Evolutionary conservation across 768 basidiomycete species (phyloP).

Genomic region (Pleurotus cornucopiae): DNA sequence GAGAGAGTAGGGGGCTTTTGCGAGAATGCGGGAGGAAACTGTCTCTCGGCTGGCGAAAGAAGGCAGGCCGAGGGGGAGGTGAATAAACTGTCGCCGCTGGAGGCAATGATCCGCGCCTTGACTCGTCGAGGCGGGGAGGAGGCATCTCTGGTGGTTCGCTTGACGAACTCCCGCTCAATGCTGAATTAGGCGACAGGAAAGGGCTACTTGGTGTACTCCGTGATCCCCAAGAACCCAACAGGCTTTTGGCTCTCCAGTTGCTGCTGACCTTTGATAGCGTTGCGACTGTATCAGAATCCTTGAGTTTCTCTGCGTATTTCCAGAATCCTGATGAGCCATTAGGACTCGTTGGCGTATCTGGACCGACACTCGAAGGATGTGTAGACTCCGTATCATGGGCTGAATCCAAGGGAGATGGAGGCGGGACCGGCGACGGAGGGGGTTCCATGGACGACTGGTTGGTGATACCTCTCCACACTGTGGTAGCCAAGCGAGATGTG

Average conservation of each 20-base stretch:
- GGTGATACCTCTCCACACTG: constrained; percentile 75
- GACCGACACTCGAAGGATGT: constrained; percentile 17
- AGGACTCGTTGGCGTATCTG: not conserved
- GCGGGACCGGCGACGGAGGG: constrained; percentile 37
- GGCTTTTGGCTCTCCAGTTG: constrained; percentile 68
- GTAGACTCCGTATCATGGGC: not conserved
- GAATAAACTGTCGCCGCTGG: constrained; percentile 35
- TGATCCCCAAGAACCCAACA: constrained; percentile 39
- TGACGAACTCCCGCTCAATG: constrained; percentile 3
- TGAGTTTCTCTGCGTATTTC: constrained; percentile 71
- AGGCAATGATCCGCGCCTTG: constrained; percentile 39
- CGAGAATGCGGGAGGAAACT: constrained; percentile 37
- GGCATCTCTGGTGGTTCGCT: not conserved
- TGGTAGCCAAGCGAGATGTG: constrained; percentile 51
- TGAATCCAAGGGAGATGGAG: constrained; percentile 26
- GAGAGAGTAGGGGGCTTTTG: constrained; percentile 22
- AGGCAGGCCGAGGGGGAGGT: constrained; percentile 54
- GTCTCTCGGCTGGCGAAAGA: constrained; percentile 55
- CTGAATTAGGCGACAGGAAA: not conserved
- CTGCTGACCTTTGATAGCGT: constrained; percentile 68
- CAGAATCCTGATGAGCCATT: constrained; percentile 42
- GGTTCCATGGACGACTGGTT: constrained; percentile 73
- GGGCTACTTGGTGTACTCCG: constrained; percentile 9
- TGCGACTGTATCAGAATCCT: constrained; percentile 69
- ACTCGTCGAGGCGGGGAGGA: not conserved